These are phyloP conservation scores for Talaromyces sp. DNA, from an alignment of 2,329 filamentous ascomycete species.

Conservation along the genomic window DNA sequence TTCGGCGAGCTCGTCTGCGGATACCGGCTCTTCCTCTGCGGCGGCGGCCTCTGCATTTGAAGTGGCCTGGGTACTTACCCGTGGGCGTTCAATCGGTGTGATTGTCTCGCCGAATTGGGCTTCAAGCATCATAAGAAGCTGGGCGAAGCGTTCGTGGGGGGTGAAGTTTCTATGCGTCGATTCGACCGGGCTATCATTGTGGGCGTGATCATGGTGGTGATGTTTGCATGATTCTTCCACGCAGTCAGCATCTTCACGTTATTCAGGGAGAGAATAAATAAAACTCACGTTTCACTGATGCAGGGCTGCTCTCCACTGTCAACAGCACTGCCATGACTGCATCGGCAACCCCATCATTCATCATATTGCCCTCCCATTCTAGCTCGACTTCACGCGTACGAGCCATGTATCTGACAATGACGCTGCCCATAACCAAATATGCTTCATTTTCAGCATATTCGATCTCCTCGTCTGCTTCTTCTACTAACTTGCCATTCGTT, in stretches of 20 bases:
- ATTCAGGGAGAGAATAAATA: neutral
- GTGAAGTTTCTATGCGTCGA: constrained; percentile 71
- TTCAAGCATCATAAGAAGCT: constrained; percentile 93
- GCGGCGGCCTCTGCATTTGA: constrained; percentile 19
- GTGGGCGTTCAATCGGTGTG: constrained; percentile 65
- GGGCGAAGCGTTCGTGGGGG: constrained; percentile 70
- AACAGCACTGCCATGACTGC: constrained; percentile 89
- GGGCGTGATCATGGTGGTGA: constrained; percentile 47
- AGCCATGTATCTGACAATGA: constrained; percentile 70
- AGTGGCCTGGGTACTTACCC: constrained; percentile 23
- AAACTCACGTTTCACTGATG: constrained; percentile 77
- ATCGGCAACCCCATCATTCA: constrained; percentile 97
- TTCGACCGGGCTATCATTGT: constrained; percentile 38
- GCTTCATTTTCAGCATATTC: constrained; percentile 29
- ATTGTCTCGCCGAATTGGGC: constrained; percentile 91
- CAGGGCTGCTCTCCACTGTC: constrained; percentile 87
- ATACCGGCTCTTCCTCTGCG: constrained; percentile 37
- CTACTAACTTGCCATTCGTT: constrained; percentile 20
- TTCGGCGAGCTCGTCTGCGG: constrained; percentile 48
- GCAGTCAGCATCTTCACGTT: neutral
- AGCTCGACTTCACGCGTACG: constrained; percentile 74
- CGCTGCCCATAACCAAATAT: constrained; percentile 80
- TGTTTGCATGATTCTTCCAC: constrained; percentile 52
- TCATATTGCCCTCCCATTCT: constrained; percentile 96
- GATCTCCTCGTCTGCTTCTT: constrained; percentile 42